Percentiles rank a stretch among this genome's conserved stretches.
These are phyloP conservation scores for Calocera cornea DNA, from an alignment of 768 basidiomycete genomes.

Conservation along the genomic window DNA sequence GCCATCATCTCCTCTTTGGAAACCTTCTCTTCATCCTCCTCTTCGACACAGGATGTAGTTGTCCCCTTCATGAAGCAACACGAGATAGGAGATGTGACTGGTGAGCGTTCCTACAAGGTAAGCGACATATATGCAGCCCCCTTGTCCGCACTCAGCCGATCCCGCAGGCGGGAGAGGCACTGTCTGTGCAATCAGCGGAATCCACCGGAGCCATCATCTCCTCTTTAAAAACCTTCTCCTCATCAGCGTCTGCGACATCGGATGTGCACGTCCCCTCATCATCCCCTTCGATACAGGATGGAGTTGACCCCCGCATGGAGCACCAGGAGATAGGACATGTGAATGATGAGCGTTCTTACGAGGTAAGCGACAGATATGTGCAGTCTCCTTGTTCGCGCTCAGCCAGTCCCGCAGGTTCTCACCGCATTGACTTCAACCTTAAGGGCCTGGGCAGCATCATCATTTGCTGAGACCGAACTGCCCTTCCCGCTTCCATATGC, in stretches of 20 bases:
- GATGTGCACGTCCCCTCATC: too few species aligned
- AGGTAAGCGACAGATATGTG: constrained; percentile 34
- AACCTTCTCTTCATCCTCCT: constrained; percentile 48
- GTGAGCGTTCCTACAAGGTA: constrained; percentile 53
- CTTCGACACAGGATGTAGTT: constrained; percentile 48
- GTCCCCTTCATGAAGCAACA: constrained; percentile 46
- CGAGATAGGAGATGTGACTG: constrained; percentile 24
- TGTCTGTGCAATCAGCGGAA: constrained; percentile 48
- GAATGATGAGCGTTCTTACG: constrained; percentile 41
- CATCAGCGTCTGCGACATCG: constrained; percentile 40
- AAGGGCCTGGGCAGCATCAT: constrained; percentile 43
- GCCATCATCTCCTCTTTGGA: constrained; percentile 60
- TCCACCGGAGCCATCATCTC: constrained; percentile 54
- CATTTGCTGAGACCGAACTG: constrained; percentile 45
- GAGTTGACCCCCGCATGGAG: constrained; percentile 48
- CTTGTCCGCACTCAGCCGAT: constrained; percentile 11
- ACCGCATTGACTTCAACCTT: constrained; percentile 55
- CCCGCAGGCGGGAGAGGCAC: constrained; percentile 47
- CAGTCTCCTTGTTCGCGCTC: constrained; percentile 10
- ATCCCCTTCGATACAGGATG: too few species aligned
- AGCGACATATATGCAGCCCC: constrained; percentile 13
- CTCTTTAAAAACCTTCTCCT: constrained; percentile 52
- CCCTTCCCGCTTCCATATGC: constrained; percentile 53
- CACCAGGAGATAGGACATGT: constrained; percentile 32
- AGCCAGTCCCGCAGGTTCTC: constrained; percentile 46